phyloP scores from a whole-genome alignment of 192 early-diverging fungal genomes.

The Diversispora epigaea region DNA sequence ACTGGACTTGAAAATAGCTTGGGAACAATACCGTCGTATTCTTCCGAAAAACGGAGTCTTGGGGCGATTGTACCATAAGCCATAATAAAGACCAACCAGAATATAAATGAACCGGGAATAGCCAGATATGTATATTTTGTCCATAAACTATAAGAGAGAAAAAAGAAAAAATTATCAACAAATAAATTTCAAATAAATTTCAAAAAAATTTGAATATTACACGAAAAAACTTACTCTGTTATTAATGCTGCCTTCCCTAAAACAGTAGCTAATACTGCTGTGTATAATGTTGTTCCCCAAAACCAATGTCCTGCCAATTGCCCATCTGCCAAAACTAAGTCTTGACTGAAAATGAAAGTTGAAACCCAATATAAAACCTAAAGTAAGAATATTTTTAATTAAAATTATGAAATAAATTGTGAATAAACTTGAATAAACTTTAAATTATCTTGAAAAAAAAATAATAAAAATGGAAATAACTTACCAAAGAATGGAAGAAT shows the following conservation, averaged over 20 bases:
- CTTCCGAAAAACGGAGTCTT: constrained; percentile 61
- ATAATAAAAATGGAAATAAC: constrained; percentile 26
- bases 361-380: constrained; percentile 72
- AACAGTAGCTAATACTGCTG: constrained; percentile 83
- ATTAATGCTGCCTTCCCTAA: constrained; percentile 89
- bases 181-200: neutral
- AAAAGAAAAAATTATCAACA: neutral
- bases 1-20: constrained; percentile 63
- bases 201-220: neutral
- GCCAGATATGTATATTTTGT: constrained; percentile 93
- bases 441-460: neutral
- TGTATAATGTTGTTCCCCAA: constrained; percentile 87
- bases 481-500: constrained; percentile 85
- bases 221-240: constrained; percentile 57
- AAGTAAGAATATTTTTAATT: neutral
- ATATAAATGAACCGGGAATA: constrained; percentile 82
- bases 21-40: constrained; percentile 72
- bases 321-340: constrained; percentile 70
- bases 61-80: constrained; percentile 78
- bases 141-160: constrained; percentile 64
- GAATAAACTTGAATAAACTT: constrained; percentile 34
- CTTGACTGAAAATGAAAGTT: constrained; percentile 64
- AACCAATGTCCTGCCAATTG: constrained; percentile 83
- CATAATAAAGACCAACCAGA: constrained; percentile 89
- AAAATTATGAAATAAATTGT: neutral